Base-by-base conservation (phyloP, 495 filamentous ascomycete genomes). In the Penicillium alfredii region DNA sequence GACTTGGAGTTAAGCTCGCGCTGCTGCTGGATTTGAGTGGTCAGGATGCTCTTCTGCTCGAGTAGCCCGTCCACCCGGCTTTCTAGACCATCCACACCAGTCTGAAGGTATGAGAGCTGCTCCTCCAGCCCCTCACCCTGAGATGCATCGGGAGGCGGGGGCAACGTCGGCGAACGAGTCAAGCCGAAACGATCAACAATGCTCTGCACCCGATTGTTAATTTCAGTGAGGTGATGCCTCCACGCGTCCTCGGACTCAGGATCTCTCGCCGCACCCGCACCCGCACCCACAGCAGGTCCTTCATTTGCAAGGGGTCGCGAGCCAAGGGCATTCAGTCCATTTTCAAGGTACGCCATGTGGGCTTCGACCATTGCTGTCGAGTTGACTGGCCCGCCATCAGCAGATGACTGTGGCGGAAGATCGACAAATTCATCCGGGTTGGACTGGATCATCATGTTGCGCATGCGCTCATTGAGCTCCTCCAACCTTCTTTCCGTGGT, bases 21-120 rank as follows among this genome's bases (percentile, higher is more conserved):
- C 60, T 96, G 88, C 55, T 94, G 86, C 61, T 93, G 87, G 47
- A 94, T 86, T 47, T 96, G 88, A 3, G 86, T 79, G 42, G 84
- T 81, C 14, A 94, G 61, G 11, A 88, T 88, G 31, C 74, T 73
- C 58, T 94, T 88, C 45, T 94, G 86, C 43, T 94, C 86, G 23
- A 82, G 74, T 14, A 94, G 62, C n/a, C 68, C 55, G 42, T 63
- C 60, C 10, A 68, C 53, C 10, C 66, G 61, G 25, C 47, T 68
- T 46, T 83, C 84, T 5, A 97, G 64, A 49, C 76, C 77, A 51
- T 86, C 83, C 1, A 98, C 74, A 55, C 83, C 93, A 10, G 76
- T 58, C 7, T 66, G 65, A 17, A 81, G 67, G 42, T 77, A 76
- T 4, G 61, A 44, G 8, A 82, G 60, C 26, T 80, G 78, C 21